Percentiles rank a stretch among this genome's conserved stretches.
Evolutionary conservation across 2,329 filamentous ascomycete species (phyloP).

Genomic region (Pseudogymnoascus sp.): DNA sequence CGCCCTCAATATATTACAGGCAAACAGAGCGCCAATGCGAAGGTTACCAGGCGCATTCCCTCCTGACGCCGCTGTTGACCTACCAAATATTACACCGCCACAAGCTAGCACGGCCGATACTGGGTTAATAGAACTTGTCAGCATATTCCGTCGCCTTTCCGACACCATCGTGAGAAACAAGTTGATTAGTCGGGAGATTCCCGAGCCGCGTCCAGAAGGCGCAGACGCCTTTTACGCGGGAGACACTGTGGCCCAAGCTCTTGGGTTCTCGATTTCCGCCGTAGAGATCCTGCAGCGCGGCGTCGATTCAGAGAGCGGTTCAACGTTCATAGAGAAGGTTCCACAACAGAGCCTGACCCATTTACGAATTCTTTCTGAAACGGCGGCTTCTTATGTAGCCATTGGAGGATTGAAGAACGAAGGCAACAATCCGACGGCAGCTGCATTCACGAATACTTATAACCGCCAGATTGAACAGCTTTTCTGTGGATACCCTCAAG

Average conservation of each 20-base stretch:
- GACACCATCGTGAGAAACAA: slow-evolving; percentile 50
- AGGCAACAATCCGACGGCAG: slow-evolving; percentile 51
- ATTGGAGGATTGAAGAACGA: slow-evolving; percentile 59
- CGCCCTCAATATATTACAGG: not conserved
- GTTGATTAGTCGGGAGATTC: slow-evolving; percentile 35
- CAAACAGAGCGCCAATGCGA: not conserved
- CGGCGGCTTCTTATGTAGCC: slow-evolving; percentile 73
- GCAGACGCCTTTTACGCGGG: slow-evolving; percentile 41
- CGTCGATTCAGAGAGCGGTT: slow-evolving; percentile 60
- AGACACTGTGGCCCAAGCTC: slow-evolving; percentile 53
- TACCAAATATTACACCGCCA: slow-evolving; percentile 22
- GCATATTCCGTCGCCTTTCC: slow-evolving; percentile 51
- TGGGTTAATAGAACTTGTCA: slow-evolving; percentile 45
- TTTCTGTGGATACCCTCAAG: slow-evolving; percentile 47
- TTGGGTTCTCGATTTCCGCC: slow-evolving; percentile 79
- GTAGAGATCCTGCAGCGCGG: slow-evolving; percentile 90
- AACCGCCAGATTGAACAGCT: slow-evolving; percentile 67
- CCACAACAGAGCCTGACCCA: slow-evolving; percentile 79
- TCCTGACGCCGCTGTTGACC: slow-evolving; percentile 24
- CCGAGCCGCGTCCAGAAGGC: slow-evolving; percentile 26
- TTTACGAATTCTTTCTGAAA: slow-evolving; percentile 80
- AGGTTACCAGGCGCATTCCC: not conserved
- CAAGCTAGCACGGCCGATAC: slow-evolving; percentile 32
- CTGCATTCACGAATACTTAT: slow-evolving; percentile 59
- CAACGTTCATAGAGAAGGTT: slow-evolving; percentile 73